Evolutionary conservation across 2,329 filamentous ascomycete genomes (phyloP), one percentile per base, ranked within the genome.

Genomic region (Monilinia aucupariae): DNA sequence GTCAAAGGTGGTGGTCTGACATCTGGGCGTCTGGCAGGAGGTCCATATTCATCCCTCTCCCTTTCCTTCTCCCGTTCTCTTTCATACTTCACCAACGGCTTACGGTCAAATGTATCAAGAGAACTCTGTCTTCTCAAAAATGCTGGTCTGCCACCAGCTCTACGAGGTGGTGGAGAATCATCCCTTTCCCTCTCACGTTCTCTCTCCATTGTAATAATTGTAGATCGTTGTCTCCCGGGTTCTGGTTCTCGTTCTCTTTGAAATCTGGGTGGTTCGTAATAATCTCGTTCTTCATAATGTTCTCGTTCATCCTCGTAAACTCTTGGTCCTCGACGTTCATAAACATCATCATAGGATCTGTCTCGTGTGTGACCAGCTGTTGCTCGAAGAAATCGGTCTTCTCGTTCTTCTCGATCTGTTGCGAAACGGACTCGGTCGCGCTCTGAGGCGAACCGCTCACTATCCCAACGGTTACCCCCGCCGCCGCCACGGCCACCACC

Each of bases 51-150:
- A 54, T 86, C 83, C n/a, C 81, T 75, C 45, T 87, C 81, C 17
- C 50, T 37, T 20, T 87, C 80, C 8, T 37, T 34, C 12, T 61
- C 59, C 3, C 30, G 30, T 32, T 62, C 60, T 47, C 60, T 58
- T 61, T 51, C 48, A 79, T 80, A 68, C 80, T 79, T 56, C 74
- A 79, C 79, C 61, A 80, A 70, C 1, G 90, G 88, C 34, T 85
- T 85, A 55, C 92, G 86, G 75, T 97, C 92, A 73, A 91, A 96
- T 0, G 90, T 96, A 74, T 96, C 92, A 47, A 96, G 81, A 59
- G 91, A 96, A 17, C 91, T 96, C 74, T 96, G 92, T 50, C 92
- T 85, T 64, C 92, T 85, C 58, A 94, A 72, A 67, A 92, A 81
- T 37, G 81, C 80, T 2, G 91, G 92, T 52, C 89, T 82, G 27